Base-by-base conservation (phyloP, 2,329 filamentous ascomycete species). In the Penicillium olsonii region DNA sequence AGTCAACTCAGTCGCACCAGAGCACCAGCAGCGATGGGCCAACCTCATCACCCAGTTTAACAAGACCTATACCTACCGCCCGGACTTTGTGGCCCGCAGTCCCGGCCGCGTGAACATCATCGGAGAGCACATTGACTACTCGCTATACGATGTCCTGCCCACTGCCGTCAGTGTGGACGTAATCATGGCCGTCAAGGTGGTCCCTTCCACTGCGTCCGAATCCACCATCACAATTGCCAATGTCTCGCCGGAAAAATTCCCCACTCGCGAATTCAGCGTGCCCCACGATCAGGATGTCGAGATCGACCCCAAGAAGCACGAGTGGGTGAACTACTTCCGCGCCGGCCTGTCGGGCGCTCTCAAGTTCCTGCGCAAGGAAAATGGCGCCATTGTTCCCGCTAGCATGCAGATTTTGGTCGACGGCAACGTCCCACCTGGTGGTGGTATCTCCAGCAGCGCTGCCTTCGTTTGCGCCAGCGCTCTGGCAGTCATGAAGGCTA, bases 311-410 rank as follows among this genome's bases (percentile, higher is more conserved):
- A 85, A 84, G 15, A 82, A 87, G 60, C 88, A 95, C 59, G 91
- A 96, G 74, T 99, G 94, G 94, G 88, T 90, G 50, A 99, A 97
- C 70, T 99, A 99, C 79, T 97, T 99, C 83, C 95, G 94, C 75
- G 89, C 90, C 45, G 94, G 94, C 0, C 78, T 97, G 42, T 79
- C 84, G 29, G 94, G 92, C 24, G 92, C 92, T 1, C 74, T 96
- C 48, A 83, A 88, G 62, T 78, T 95, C 51, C 76, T 99, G 56
- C 80, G 84, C 42, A 74, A 79, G 67, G 83, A 85, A 72, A 87
- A 82, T 37, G 75, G 77, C 9, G 74, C 73, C 39, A 87, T 90
- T 66, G 78, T 78, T 37, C 87, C 90, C 2, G 80, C 81, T 41
- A 87, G 88, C 63, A 90, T 99, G 86, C 84, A 95, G 60, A 82